Conservation (phyloP, 2,329 filamentous ascomycete genomes). For the Emmonsiellopsis sp. region DNA sequence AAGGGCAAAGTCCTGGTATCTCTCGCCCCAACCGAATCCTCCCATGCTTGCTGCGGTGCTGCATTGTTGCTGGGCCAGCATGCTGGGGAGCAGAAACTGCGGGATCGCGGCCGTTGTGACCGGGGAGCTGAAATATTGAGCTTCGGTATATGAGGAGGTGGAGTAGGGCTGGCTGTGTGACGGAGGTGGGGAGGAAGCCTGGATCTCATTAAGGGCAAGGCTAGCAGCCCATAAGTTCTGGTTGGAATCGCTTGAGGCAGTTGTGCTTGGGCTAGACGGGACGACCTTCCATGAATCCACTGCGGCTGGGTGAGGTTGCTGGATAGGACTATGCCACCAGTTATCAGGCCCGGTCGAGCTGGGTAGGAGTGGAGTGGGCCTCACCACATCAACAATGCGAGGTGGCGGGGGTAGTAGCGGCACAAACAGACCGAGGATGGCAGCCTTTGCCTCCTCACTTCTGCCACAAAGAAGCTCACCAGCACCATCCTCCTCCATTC, state of each 20-base stretch:
- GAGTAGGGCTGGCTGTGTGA: conserved; percentile 72
- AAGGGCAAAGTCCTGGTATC: conserved; percentile 70
- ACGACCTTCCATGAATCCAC: conserved; percentile 87
- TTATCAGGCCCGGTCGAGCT: conserved; percentile 64
- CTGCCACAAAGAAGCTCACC: conserved; percentile 87
- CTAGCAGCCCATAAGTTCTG: conserved; percentile 64
- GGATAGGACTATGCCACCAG: conserved; percentile 72
- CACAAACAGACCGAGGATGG: conserved; percentile 73
- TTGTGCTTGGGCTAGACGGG: conserved; percentile 73
- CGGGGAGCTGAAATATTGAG: conserved; percentile 69
- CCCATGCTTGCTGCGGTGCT: conserved; percentile 67
- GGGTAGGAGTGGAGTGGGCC: conserved; percentile 73
- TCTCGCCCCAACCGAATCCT: conserved; percentile 70
- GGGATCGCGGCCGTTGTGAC: conserved; percentile 65
- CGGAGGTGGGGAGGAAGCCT: conserved; percentile 68
- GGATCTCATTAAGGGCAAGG: conserved; percentile 60
- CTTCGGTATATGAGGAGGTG: conserved; percentile 51
- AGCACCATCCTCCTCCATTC: conserved; percentile 89
- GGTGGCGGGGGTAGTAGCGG: conserved; percentile 80
- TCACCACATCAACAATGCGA: conserved; percentile 78
- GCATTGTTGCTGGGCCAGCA: conserved; percentile 72
- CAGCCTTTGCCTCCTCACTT: conserved; percentile 86
- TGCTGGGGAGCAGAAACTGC: conserved; percentile 72
- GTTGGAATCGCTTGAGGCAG: conserved; percentile 62
- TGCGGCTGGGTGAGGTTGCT: conserved; percentile 56